A percentile compares a stretch with the other conserved stretches of the same genome.
These are phyloP conservation scores for Aspergillus bombycis DNA, from an alignment of 2,329 filamentous ascomycete genomes.

Conservation along the genomic window DNA sequence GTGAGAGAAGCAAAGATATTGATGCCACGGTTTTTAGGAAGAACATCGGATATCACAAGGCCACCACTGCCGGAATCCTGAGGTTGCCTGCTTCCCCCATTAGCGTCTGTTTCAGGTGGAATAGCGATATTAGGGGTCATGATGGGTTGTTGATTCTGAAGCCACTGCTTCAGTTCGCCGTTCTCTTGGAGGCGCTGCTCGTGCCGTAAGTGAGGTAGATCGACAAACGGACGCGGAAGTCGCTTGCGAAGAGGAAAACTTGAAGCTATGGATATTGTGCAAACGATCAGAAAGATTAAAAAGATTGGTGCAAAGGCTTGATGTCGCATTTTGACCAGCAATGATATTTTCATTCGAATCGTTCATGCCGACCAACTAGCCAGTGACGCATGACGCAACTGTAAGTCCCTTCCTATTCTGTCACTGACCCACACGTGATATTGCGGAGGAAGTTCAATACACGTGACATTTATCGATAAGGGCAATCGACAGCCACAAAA, in stretches of 20 bases:
- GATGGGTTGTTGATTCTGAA: constrained; percentile 27
- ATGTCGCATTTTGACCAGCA: constrained; percentile 17
- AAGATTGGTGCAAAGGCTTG: constrained; percentile 4
- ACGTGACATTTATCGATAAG: constrained; percentile 32
- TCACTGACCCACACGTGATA: constrained; percentile 16
- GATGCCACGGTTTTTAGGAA: constrained; percentile 76
- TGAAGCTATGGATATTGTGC: constrained; percentile 18
- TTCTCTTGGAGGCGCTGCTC: constrained; percentile 15
- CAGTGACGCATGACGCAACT: constrained; percentile 27
- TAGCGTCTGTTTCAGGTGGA: constrained; percentile 16
- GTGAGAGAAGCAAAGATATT: constrained; percentile 84
- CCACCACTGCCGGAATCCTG: constrained; percentile 37
- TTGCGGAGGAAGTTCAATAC: constrained; percentile 13
- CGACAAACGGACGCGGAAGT: constrained; percentile 22
- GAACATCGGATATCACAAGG: constrained; percentile 80
- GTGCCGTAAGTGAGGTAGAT: constrained; percentile 22
- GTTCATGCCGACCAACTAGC: neutral
- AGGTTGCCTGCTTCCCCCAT: constrained; percentile 10
- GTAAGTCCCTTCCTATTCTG: neutral
- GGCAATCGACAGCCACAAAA: constrained; percentile 24
- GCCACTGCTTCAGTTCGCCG: constrained; percentile 23
- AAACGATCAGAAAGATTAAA: constrained; percentile 15
- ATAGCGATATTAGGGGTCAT: constrained; percentile 30
- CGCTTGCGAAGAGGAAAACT: constrained; percentile 23
- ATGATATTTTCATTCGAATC: neutral